Percentiles rank a stretch among this genome's conserved stretches.
Evolutionary conservation across 2,329 filamentous ascomycete genomes (phyloP).

Genomic region (Rhynchosporium secalis): DNA sequence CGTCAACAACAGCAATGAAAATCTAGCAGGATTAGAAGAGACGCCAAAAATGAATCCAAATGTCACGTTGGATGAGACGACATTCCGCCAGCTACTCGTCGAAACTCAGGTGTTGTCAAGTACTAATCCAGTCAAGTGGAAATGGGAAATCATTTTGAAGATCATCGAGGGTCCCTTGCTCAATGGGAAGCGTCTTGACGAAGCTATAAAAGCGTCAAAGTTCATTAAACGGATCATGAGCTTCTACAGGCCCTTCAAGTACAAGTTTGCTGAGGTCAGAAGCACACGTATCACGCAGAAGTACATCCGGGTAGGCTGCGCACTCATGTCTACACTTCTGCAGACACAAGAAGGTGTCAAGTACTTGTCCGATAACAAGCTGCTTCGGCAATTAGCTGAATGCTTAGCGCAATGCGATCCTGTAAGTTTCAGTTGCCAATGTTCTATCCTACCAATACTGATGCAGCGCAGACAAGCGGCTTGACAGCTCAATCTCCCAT

Average conservation of each 20-base stretch:
- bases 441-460: conserved; percentile 17
- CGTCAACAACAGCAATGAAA: conserved; percentile 44
- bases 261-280: conserved; percentile 84
- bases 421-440: conserved; percentile 48
- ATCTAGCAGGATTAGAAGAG: conserved; percentile 55
- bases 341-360: conserved; percentile 82
- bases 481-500: conserved; percentile 81
- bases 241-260: conserved; percentile 97
- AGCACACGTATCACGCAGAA: conserved; percentile 93
- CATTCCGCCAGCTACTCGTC: conserved; percentile 64
- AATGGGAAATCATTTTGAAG: conserved; percentile 89
- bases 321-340: conserved; percentile 80
- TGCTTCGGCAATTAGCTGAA: conserved; percentile 90
- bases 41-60: conserved; percentile 53
- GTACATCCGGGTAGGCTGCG: conserved; percentile 87
- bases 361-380: conserved; percentile 88
- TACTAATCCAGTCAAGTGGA: conserved; percentile 93
- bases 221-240: conserved; percentile 94
- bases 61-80: conserved; percentile 58
- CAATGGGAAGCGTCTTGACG: conserved; percentile 87
- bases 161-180: conserved; percentile 91
- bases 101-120: conserved; percentile 86
- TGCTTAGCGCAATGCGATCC: conserved; percentile 94
- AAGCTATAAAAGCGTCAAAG: conserved; percentile 91
- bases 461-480: conserved; percentile 57